Conservation (phyloP, 1,139 yeast species). For the Geotrichum histeridarum region DNA sequence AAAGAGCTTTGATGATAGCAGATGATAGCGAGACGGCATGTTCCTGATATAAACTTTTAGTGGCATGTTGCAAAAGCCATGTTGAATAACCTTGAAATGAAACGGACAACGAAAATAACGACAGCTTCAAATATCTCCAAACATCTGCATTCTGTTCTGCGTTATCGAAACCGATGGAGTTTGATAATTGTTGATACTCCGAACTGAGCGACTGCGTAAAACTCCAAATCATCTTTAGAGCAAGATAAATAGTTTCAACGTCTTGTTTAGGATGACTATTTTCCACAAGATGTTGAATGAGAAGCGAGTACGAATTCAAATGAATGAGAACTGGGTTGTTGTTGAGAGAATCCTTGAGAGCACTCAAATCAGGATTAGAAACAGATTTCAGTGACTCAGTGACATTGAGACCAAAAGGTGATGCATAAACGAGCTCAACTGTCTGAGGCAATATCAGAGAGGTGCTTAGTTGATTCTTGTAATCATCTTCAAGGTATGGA, state of each 20-base stretch:
- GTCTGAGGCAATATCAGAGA: conserved; percentile 1
- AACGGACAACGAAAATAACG: conserved; percentile 49
- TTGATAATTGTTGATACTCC: conserved; percentile 11
- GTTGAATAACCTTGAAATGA: conserved; percentile 54
- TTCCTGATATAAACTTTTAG: conserved; percentile 20
- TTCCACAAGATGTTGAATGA: conserved; percentile 22
- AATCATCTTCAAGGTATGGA: conserved; percentile 13
- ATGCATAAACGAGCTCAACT: conserved; percentile 7
- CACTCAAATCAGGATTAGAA: background rate
- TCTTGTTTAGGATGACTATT: conserved; percentile 12
- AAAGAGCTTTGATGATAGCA: conserved; percentile 46
- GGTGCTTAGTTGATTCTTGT: conserved; percentile 6
- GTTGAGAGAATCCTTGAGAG: conserved; percentile 1
- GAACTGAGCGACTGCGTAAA: conserved; percentile 16
- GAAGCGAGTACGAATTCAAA: conserved; percentile 25
- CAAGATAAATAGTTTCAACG: conserved; percentile 14
- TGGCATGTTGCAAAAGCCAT: conserved; percentile 34
- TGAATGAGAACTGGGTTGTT: conserved; percentile 19
- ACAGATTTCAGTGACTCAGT: background rate
- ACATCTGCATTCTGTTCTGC: conserved; percentile 18
- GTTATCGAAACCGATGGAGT: conserved; percentile 7
- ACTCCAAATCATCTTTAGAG: conserved; percentile 6
- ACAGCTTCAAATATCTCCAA: conserved; percentile 40
- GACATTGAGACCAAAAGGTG: conserved; percentile 7
- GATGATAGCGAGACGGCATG: conserved; percentile 32